These are phyloP conservation scores for Xylaria digitata DNA, from an alignment of 2,329 filamentous ascomycete genomes.

Conservation along the genomic window DNA sequence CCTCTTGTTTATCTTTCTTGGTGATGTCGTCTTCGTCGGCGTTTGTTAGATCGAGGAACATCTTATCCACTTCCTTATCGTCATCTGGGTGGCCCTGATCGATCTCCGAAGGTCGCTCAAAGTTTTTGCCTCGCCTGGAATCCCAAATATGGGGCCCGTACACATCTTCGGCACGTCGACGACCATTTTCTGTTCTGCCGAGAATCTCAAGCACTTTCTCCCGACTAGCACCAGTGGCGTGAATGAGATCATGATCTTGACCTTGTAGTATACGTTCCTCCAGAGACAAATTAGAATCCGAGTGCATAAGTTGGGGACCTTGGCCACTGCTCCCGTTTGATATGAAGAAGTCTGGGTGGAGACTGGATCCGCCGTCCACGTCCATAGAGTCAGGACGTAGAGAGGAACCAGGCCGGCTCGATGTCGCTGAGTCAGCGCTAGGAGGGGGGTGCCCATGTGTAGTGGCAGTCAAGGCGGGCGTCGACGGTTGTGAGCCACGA, in stretches of 20 bases:
- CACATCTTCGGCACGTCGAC: constrained; percentile 62
- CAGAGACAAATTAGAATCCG: constrained; percentile 56
- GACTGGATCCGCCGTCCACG: constrained; percentile 49
- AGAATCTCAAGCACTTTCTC: constrained; percentile 65
- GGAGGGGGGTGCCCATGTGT: constrained; percentile 52
- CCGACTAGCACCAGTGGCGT: constrained; percentile 60
- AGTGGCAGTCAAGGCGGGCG: constrained; percentile 51
- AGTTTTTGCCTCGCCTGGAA: constrained; percentile 45
- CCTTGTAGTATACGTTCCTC: constrained; percentile 64
- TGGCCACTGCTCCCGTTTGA: constrained; percentile 50
- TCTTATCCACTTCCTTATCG: constrained; percentile 62
- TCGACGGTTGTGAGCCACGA: constrained; percentile 53
- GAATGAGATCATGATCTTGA: constrained; percentile 58
- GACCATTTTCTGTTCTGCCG: constrained; percentile 61
- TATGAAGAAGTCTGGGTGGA: constrained; percentile 59
- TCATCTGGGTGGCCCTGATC: constrained; percentile 54
- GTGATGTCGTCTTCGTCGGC: constrained; percentile 57
- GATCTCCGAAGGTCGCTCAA: constrained; percentile 38
- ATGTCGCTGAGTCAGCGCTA: constrained; percentile 51
- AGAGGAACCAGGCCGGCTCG: constrained; percentile 49
- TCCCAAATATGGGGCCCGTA: constrained; percentile 64
- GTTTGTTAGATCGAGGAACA: constrained; percentile 68
- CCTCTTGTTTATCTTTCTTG: constrained; percentile 52
- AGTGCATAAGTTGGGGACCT: constrained; percentile 57
- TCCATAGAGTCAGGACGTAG: constrained; percentile 55